phyloP scores from a whole-genome alignment of 495 filamentous ascomycete species.

The Apodospora peruviana region DNA sequence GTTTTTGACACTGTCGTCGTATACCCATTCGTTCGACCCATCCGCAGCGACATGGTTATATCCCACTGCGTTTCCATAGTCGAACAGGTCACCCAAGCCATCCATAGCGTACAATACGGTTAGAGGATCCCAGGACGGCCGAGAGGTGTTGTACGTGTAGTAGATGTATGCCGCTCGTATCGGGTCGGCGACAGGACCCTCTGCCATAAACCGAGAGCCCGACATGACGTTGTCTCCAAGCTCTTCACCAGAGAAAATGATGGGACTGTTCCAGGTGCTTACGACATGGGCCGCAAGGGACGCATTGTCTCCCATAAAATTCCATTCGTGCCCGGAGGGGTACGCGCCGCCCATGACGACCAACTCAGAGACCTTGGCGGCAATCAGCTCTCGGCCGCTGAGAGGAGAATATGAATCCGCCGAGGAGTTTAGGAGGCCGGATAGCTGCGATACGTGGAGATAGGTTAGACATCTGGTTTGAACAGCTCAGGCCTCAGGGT shows the following conservation, averaged over 20 bases:
- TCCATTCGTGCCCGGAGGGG: conserved; percentile 36
- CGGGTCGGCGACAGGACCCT: conserved; percentile 30
- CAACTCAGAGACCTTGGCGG: conserved; percentile 37
- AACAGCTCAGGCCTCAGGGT: not conserved
- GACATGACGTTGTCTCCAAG: conserved; percentile 30
- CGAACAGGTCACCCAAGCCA: conserved; percentile 29
- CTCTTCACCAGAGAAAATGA: conserved; percentile 33
- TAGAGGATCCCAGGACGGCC: conserved; percentile 41
- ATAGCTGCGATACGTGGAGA: conserved; percentile 17
- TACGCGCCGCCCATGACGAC: conserved; percentile 44
- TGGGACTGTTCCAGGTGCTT: conserved; percentile 31
- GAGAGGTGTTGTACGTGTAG: conserved; percentile 26
- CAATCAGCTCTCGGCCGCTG: conserved; percentile 29
- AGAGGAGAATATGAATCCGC: conserved; percentile 29
- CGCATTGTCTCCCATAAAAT: conserved; percentile 35
- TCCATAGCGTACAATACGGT: conserved; percentile 38
- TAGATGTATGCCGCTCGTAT: conserved; percentile 35
- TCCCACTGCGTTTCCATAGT: conserved; percentile 25
- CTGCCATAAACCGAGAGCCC: conserved; percentile 25
- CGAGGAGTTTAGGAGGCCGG: conserved; percentile 32
- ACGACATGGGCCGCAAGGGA: conserved; percentile 29
- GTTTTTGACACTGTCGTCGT: conserved; percentile 18
- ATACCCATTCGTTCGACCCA: conserved; percentile 33
- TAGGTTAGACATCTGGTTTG: not conserved
- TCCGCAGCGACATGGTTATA: conserved; percentile 24